Evolutionary conservation across 169 alveolate genomes (phyloP).

Genomic region (Theileria sp.): DNA sequence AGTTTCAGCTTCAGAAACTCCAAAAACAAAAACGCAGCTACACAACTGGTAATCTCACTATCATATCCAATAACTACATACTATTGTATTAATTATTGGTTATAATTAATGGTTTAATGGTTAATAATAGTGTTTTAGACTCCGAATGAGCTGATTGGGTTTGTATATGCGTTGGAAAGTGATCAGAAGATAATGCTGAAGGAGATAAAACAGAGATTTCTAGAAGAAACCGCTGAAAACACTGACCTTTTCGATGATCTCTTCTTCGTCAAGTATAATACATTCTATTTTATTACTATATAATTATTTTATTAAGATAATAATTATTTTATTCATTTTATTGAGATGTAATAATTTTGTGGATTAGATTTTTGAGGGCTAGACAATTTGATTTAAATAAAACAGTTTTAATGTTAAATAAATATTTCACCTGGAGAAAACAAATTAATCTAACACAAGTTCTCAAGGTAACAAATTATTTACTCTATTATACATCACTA

Average conservation of each 20-base stretch:
- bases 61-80: neutral
- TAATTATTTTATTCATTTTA: too few relatives aligned
- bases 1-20: conserved; percentile 10
- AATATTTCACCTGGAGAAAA: conserved; percentile 71
- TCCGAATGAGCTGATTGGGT: conserved; percentile 63
- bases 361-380: conserved; percentile 69
- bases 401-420: conserved; percentile 69
- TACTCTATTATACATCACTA: neutral
- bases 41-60: conserved; percentile 48
- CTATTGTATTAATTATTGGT: neutral
- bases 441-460: conserved; percentile 48
- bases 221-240: conserved; percentile 46
- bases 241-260: conserved; percentile 54
- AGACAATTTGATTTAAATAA: conserved; percentile 70
- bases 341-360: neutral
- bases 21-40: conserved; percentile 38
- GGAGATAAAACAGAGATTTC: conserved; percentile 40
- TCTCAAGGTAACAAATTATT: conserved; percentile 22
- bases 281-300: neutral
- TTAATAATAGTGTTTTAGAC: conserved; percentile 26
- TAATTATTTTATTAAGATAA: too few relatives aligned
- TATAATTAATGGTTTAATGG: neutral
- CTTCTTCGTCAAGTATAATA: conserved; percentile 57
- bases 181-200: conserved; percentile 52
- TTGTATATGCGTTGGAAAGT: conserved; percentile 55